phyloP scores from a whole-genome alignment of 1,139 yeast species.

The Saccharomycopsis crataegensis region DNA sequence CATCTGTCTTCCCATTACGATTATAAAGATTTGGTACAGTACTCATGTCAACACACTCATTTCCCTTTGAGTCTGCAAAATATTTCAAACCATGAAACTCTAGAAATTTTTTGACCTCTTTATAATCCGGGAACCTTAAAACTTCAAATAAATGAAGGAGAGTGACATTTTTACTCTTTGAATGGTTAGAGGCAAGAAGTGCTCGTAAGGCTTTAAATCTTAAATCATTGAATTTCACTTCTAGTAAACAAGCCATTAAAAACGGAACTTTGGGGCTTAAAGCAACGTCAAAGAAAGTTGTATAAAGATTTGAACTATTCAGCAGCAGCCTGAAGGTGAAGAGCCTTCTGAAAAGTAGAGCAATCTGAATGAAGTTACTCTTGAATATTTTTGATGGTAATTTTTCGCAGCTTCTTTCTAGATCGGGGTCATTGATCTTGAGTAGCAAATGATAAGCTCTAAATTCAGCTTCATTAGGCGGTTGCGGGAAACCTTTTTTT shows the following conservation, averaged over 20 bases:
- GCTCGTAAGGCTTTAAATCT: conserved; percentile 69
- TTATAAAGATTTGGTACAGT: conserved; percentile 31
- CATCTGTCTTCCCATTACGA: conserved; percentile 23
- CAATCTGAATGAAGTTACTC: conserved; percentile 58
- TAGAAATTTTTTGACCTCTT: conserved; percentile 51
- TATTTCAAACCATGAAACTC: conserved; percentile 56
- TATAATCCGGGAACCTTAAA: conserved; percentile 59
- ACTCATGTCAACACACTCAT: conserved; percentile 46
- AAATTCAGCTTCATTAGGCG: conserved; percentile 77
- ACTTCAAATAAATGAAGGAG: conserved; percentile 39
- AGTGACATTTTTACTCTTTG: conserved; percentile 60
- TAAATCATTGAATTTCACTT: conserved; percentile 73
- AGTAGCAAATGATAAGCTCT: conserved; percentile 80
- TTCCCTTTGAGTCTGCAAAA: conserved; percentile 33
- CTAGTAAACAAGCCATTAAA: conserved; percentile 66
- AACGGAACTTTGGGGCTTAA: conserved; percentile 50
- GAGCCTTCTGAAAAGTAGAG: conserved; percentile 59
- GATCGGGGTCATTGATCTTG: conserved; percentile 77
- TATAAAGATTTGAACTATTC: conserved; percentile 57
- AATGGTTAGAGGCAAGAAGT: conserved; percentile 61
- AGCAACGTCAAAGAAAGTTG: conserved; percentile 54
- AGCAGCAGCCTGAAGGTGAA: conserved; percentile 47
- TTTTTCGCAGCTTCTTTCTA: conserved; percentile 67
- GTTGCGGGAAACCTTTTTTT: conserved; percentile 52
- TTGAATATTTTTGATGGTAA: conserved; percentile 53